These are phyloP conservation scores for Aspergillus panamensis DNA, from an alignment of 495 filamentous ascomycete species.

Conservation along the genomic window DNA sequence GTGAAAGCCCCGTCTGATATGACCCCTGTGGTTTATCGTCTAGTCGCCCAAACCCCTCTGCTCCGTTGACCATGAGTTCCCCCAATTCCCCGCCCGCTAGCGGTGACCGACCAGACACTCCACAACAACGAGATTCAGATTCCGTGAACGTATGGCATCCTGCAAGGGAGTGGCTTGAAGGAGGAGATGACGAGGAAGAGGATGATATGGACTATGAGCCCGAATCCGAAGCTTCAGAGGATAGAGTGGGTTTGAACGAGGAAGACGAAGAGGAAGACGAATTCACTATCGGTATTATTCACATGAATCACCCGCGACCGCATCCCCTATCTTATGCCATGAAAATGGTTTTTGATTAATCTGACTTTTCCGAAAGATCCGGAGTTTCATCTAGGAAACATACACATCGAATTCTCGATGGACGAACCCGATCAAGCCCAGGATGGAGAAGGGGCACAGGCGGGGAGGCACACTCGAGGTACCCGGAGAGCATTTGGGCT, in stretches of 20 bases:
- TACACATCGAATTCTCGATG: constrained; percentile 47
- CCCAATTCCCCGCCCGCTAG: constrained; percentile 13
- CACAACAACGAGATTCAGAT: constrained; percentile 10
- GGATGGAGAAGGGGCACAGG: constrained; percentile 42
- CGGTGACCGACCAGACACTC: constrained; percentile 16
- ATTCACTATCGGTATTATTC: constrained; percentile 23
- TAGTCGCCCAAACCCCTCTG: constrained; percentile 8
- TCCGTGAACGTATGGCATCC: constrained; percentile 31
- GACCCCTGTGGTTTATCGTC: constrained; percentile 6
- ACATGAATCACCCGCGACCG: constrained; percentile 20
- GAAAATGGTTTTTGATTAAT: constrained; percentile 2
- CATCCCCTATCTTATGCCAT: constrained; percentile 14
- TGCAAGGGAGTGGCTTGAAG: constrained; percentile 43
- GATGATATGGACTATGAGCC: constrained; percentile 51
- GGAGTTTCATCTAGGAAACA: constrained; percentile 38
- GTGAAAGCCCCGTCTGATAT: constrained; percentile 9
- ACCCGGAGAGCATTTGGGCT: not conserved
- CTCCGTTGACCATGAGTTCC: constrained; percentile 21
- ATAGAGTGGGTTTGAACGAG: constrained; percentile 42
- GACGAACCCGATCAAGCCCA: constrained; percentile 42
- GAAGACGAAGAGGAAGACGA: constrained; percentile 28
- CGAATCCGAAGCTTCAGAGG: constrained; percentile 27
- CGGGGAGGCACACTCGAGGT: constrained; percentile 27
- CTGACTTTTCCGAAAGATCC: constrained; percentile 18
- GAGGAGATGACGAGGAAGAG: constrained; percentile 40